These are phyloP conservation scores for Ambrosia artemisiifolia DNA, from an alignment of 129 eudicot species.

Conservation along the genomic window DNA sequence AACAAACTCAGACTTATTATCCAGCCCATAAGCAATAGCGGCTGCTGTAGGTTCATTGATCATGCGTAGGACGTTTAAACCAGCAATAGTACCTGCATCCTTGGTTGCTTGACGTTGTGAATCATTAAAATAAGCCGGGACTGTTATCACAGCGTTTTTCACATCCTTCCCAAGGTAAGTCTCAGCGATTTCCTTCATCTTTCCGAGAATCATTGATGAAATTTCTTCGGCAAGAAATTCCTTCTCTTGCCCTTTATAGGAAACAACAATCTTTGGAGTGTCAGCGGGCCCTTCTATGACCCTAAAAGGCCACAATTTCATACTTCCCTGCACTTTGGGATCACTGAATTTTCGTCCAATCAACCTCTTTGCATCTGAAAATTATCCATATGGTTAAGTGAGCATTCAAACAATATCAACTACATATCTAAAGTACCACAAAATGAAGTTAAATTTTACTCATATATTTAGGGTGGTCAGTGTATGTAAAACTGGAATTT, in stretches of 20 bases:
- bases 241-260: slow-evolving; percentile 15
- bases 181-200: slow-evolving; percentile 26
- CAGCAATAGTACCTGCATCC: slow-evolving; percentile 19
- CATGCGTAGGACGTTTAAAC: slow-evolving; percentile 15
- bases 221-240: slow-evolving; percentile 29
- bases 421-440: background rate
- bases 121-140: slow-evolving; percentile 20
- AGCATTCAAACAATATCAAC: background rate
- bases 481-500: too few species aligned
- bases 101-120: slow-evolving; percentile 29
- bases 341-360: slow-evolving; percentile 27
- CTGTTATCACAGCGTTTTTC: slow-evolving; percentile 12
- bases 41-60: slow-evolving; percentile 34
- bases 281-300: slow-evolving; percentile 6
- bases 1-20: slow-evolving; percentile 3
- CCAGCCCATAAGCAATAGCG: slow-evolving; percentile 25
- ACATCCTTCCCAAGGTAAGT: slow-evolving; percentile 12
- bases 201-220: slow-evolving; percentile 25
- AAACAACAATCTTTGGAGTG: slow-evolving; percentile 25
- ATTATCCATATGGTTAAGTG: background rate
- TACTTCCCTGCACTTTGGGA: slow-evolving; percentile 10
- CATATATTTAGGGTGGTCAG: too few species aligned
- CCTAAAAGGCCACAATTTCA: slow-evolving; percentile 19
- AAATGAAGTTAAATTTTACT: background rate
- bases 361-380: slow-evolving; percentile 26